Evolutionary conservation across 345 rosid genomes (phyloP), one percentile per base, ranked within the genome.

Genomic region (Carallia brachiata): DNA sequence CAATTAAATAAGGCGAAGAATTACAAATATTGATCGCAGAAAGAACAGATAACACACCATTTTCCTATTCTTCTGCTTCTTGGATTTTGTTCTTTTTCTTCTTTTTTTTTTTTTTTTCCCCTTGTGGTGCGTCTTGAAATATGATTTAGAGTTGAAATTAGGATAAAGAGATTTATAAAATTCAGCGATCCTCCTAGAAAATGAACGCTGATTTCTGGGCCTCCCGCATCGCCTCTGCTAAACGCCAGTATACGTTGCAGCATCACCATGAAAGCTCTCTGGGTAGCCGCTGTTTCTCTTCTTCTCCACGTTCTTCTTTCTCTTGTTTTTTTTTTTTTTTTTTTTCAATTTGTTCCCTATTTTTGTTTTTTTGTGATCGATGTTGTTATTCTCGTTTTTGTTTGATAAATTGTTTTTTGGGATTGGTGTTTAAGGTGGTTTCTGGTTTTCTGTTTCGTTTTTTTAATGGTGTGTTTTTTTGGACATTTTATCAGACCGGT

Each of bases 181-280:
- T 10, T 17, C 2, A 8, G 4, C 28, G 28, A 55, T 12, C 27
- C 5, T 55, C 59, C 27, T 55, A 13, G 48, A 30, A 64, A 32
- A 84, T 87, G 91, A 86, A 83, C 72, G 78, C 83, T 44, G 87
- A 87, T 76, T 83, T 87, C 74, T 85, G 91, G 89, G 80, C 83
- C 36, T 80, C 89, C 53, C 87, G 91, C 16, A 73, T 83, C 60
- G 88, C 88, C 5, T 86, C 86, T 50, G 84, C 91, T 32, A 83
- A 87, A 71, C 83, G 86, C 62, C 91, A 83, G 56, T 85, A 78
- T 59, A 70, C 72, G 27, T 69, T 83, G 77, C 85, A 81, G 74
- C 81, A 81, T 62, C 87, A 80, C 53, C 82, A 76, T 44, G 87
- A 82, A 18, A 77, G 67, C 71, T 82, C 84, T n/a, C 63, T 71